These are phyloP conservation scores for Ilyonectria destructans DNA, from an alignment of 2,329 filamentous ascomycete genomes.

Conservation along the genomic window DNA sequence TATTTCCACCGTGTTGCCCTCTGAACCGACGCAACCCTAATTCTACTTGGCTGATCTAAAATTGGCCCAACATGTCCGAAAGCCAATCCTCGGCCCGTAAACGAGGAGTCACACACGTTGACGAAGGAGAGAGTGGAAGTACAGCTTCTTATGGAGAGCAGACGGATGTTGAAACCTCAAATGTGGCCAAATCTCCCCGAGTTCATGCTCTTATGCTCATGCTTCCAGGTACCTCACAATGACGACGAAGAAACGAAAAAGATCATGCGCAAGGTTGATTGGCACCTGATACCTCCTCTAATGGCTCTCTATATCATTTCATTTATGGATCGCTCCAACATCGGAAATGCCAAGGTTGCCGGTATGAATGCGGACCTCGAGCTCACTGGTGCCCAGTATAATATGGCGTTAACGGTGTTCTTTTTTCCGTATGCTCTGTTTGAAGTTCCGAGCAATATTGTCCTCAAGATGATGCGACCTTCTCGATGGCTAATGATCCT, in stretches of 20 bases:
- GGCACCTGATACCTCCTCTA: neutral
- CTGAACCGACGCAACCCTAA: no score
- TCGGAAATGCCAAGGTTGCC: constrained; percentile 48
- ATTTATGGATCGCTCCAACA: constrained; percentile 49
- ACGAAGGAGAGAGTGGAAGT: no score
- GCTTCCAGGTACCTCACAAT: neutral
- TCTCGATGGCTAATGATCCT: constrained; percentile 25
- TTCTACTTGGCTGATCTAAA: no score
- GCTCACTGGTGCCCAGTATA: constrained; percentile 68
- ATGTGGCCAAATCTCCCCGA: neutral
- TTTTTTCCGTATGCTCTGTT: constrained; percentile 31
- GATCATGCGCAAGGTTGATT: constrained; percentile 2
- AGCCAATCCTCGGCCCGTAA: no score
- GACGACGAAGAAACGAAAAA: neutral
- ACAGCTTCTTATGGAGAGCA: neutral
- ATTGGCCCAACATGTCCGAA: no score
- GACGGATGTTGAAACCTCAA: neutral
- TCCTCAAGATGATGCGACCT: constrained; percentile 27
- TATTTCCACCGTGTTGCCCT: no score
- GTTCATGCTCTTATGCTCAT: no score
- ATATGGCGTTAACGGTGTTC: constrained; percentile 61
- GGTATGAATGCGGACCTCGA: constrained; percentile 46
- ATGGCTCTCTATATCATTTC: constrained; percentile 47
- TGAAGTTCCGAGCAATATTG: constrained; percentile 34
- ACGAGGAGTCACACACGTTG: no score